A percentile compares a stretch with the other conserved stretches of the same genome.
phyloP scores from a whole-genome alignment of 2,329 filamentous ascomycete species.

The Hypocreales sp. region DNA sequence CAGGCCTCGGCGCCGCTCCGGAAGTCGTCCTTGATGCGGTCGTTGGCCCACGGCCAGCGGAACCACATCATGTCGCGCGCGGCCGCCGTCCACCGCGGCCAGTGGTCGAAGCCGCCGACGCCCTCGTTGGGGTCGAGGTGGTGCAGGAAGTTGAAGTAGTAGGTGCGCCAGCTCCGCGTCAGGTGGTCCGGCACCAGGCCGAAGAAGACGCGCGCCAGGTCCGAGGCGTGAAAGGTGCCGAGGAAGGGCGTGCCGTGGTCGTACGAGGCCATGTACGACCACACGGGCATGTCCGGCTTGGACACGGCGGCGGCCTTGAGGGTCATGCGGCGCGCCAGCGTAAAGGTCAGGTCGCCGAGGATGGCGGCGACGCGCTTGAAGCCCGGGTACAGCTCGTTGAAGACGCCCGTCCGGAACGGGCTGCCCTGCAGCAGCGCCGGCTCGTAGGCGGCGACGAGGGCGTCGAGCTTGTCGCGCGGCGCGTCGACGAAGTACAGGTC shows the following conservation, averaged over 20 bases:
- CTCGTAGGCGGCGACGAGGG: conserved; percentile 48
- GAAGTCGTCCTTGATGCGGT: conserved; percentile 21
- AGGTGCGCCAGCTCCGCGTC: conserved; percentile 42
- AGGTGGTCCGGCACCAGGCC: conserved; percentile 49
- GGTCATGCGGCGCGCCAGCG: conserved; percentile 50
- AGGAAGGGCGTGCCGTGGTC: conserved; percentile 54
- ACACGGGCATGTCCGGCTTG: conserved; percentile 46
- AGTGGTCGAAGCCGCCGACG: conserved; percentile 18
- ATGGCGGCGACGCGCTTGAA: conserved; percentile 66
- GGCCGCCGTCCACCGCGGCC: conserved; percentile 25
- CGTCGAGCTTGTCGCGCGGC: conserved; percentile 30
- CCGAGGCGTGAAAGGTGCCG: conserved; percentile 61
- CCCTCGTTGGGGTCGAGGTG: conserved; percentile 53
- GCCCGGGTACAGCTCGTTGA: conserved; percentile 62
- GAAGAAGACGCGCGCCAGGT: conserved; percentile 54
- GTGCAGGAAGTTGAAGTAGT: conserved; percentile 60
- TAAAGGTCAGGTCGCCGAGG: conserved; percentile 62
- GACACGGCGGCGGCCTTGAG: conserved; percentile 29
- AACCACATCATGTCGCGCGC: conserved; percentile 38
- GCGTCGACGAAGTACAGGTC: conserved; percentile 44
- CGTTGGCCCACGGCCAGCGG: conserved; percentile 14
- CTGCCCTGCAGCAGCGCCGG: conserved; percentile 41
- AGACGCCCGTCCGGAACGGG: conserved; percentile 51
- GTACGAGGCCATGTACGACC: conserved; percentile 65
- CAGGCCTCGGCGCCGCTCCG: conserved; percentile 13